Percentiles rank a stretch among this genome's conserved stretches.
Evolutionary conservation across 2,329 filamentous ascomycete species (phyloP).

Genomic region (Microdochium paspali): DNA sequence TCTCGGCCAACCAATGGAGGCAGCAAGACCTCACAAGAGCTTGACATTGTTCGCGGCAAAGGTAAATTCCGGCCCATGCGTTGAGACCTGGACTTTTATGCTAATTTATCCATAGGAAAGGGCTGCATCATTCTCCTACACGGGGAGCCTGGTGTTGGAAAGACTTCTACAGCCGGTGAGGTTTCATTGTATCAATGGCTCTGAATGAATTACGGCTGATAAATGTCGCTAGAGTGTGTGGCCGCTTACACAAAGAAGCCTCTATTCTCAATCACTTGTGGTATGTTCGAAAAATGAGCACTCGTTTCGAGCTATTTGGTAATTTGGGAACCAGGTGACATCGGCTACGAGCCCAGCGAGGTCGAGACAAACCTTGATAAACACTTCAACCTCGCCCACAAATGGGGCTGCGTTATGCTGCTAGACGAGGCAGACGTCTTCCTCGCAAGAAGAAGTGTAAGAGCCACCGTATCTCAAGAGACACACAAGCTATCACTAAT

Average conservation of each 20-base stretch:
- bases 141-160: constrained; percentile 5
- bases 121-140: constrained; percentile 7
- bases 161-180: constrained; percentile 1
- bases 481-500: too few relatives aligned
- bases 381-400: background rate
- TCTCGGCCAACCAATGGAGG: background rate
- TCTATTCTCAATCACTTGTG: background rate
- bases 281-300: background rate
- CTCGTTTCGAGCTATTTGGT: background rate
- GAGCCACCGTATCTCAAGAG: background rate
- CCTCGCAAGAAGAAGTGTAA: background rate
- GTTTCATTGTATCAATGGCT: background rate
- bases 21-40: background rate
- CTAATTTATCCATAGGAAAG: constrained; percentile 5
- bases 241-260: background rate
- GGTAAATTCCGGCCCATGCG: background rate
- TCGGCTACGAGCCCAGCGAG: background rate
- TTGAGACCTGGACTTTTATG: constrained; percentile 3
- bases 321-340: background rate
- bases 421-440: background rate
- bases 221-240: background rate
- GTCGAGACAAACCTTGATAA: background rate
- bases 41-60: background rate
- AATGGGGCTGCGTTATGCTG: background rate
- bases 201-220: background rate